phyloP scores from a whole-genome alignment of 2,329 filamentous ascomycete genomes.

The Arthroderma sp. region DNA sequence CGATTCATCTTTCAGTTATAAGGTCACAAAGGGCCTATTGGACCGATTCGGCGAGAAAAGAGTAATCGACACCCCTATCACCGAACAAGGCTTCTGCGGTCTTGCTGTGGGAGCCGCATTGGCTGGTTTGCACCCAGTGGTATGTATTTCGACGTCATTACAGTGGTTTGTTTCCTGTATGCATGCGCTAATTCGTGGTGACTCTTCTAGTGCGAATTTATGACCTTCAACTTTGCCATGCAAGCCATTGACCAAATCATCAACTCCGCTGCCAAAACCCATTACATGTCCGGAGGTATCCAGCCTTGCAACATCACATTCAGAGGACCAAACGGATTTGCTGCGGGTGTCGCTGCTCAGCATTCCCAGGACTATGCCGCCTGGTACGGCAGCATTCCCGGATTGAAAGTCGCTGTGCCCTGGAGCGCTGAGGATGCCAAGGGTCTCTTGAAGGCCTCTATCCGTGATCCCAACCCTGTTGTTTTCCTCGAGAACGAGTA shows the following conservation, averaged over 20 bases:
- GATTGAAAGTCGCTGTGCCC: conserved; percentile 89
- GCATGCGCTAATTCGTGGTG: neutral
- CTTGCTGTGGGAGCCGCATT: conserved; percentile 89
- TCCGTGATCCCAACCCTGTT: conserved; percentile 95
- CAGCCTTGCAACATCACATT: conserved; percentile 99
- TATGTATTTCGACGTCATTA: conserved; percentile 38
- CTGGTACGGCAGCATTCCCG: conserved; percentile 97
- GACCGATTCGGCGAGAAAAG: conserved; percentile 96
- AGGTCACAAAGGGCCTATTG: conserved; percentile 94
- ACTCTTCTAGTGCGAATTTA: conserved; percentile 74
- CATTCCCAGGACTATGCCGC: conserved; percentile 98
- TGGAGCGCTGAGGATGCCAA: conserved; percentile 98
- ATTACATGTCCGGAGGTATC: conserved; percentile 99
- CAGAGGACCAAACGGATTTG: conserved; percentile 97
- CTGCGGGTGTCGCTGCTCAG: conserved; percentile 86
- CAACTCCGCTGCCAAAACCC: conserved; percentile 97
- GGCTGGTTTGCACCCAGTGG: conserved; percentile 83
- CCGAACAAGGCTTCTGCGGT: conserved; percentile 89
- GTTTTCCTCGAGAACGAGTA: conserved; percentile 76
- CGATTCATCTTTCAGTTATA: conserved; percentile 49
- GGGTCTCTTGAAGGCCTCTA: conserved; percentile 92
- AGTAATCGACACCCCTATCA: conserved; percentile 97
- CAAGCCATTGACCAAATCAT: conserved; percentile 99
- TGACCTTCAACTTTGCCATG: conserved; percentile 99
- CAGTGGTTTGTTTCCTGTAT: neutral